These are phyloP conservation scores for Termitomyces sp. DNA, from an alignment of 768 basidiomycete genomes.

Conservation along the genomic window DNA sequence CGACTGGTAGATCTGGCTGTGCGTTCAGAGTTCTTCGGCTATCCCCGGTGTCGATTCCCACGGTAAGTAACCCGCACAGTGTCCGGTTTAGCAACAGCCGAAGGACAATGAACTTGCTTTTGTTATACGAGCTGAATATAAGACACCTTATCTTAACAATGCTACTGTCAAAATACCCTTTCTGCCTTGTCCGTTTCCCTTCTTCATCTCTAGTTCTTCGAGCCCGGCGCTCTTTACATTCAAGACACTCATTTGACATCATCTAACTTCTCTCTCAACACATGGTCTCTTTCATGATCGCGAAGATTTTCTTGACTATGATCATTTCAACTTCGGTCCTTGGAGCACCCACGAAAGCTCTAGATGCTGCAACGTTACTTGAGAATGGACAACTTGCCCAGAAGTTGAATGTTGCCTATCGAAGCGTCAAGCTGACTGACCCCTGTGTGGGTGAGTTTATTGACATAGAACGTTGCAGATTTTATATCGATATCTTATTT, in stretches of 20 bases:
- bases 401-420: constrained; percentile 44
- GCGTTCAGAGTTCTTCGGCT: constrained; percentile 23
- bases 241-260: constrained; percentile 5
- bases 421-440: constrained; percentile 33
- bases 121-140: neutral
- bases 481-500: neutral
- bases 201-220: constrained; percentile 4
- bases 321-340: constrained; percentile 12
- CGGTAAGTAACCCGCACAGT: constrained; percentile 13
- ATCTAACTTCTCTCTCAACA: constrained; percentile 3
- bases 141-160: constrained; percentile 1
- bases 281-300: constrained; percentile 14
- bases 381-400: constrained; percentile 51
- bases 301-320: constrained; percentile 12
- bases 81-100: neutral
- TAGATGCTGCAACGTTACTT: constrained; percentile 28
- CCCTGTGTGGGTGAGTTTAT: constrained; percentile 41
- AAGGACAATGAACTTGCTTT: constrained; percentile 16
- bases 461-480: neutral
- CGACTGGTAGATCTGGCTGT: constrained; percentile 26
- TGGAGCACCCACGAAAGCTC: constrained; percentile 27
- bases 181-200: neutral
- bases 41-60: constrained; percentile 24
- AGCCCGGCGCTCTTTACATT: constrained; percentile 31
- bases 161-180: constrained; percentile 6